phyloP scores from a whole-genome alignment of 2,329 filamentous ascomycete genomes.

The Hypocrella siamensis region DNA sequence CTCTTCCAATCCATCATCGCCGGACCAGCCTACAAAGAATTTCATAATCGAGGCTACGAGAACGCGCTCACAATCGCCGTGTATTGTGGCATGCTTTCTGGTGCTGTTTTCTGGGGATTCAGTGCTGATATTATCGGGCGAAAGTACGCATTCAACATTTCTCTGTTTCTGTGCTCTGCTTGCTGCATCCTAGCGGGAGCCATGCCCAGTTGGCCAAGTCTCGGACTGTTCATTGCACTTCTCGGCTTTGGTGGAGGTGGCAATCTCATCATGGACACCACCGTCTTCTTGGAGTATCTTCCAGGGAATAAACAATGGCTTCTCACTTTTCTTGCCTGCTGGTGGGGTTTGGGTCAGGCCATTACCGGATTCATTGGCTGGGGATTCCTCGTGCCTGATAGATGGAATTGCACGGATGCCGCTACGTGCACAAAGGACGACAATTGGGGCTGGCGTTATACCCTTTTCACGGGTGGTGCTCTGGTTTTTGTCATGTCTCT shows the following conservation, averaged over 20 bases:
- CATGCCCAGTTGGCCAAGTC: constrained; percentile 47
- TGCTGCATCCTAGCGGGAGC: constrained; percentile 45
- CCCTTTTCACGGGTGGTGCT: constrained; percentile 27
- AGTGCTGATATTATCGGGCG: constrained; percentile 53
- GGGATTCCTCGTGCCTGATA: constrained; percentile 32
- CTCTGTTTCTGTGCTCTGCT: constrained; percentile 46
- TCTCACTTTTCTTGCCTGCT: constrained; percentile 26
- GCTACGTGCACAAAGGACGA: constrained; percentile 27
- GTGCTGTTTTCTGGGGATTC: constrained; percentile 54
- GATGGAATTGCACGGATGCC: constrained; percentile 22
- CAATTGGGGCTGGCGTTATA: constrained; percentile 35
- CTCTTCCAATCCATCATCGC: constrained; percentile 49
- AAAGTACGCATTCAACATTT: constrained; percentile 52
- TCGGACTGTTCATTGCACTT: constrained; percentile 48
- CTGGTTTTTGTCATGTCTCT: constrained; percentile 27
- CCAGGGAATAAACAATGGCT: constrained; percentile 31
- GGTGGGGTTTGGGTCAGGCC: constrained; percentile 38
- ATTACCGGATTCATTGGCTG: constrained; percentile 27
- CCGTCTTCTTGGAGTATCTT: constrained; percentile 36
- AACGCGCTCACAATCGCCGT: constrained; percentile 45
- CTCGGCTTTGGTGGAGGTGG: constrained; percentile 44
- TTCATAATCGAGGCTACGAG: constrained; percentile 35
- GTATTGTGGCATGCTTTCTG: constrained; percentile 38
- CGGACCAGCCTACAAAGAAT: constrained; percentile 40
- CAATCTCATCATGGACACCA: constrained; percentile 34